Evolutionary conservation across 2,329 filamentous ascomycete genomes (phyloP), one percentile per base, ranked within the genome.

Genomic region (Monilinia laxa): DNA sequence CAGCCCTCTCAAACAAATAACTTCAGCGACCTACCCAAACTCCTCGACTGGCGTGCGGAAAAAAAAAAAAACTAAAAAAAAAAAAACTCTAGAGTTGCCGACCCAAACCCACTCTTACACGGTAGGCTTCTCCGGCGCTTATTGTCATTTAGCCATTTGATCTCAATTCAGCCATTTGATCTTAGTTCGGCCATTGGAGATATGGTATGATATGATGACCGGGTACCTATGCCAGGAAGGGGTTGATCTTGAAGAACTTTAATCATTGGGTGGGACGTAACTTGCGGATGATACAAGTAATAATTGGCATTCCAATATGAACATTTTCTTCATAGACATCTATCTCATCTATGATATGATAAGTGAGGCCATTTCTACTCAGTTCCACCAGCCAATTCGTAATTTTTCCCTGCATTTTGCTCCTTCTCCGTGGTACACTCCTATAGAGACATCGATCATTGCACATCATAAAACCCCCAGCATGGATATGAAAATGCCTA

Each of bases 241-340:
- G 18, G 5, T 18, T 40, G n/a, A 38, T 45, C n/a, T 51, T 16
- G 31, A n/a, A 62, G 45, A 14, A 51, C 4, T 18, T 28, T 16
- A 58, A 18, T 25, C 40, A 58, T 10, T 12, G 35, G 20, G 18
- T 18, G 14, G 20, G 4, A n/a, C 16, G 6, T 51, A 51, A 38
- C 14, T 20, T 11, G 14, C 23, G 5, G 12, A 16, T 38, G 20
- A 18, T 25, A 6, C 14, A 38, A 16, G 18, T 51, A 12, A 38
- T 62, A 10, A 25, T 52, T 28, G 23, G 20, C 35, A 25, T 18
- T 51, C 45, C 45, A 3, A 18, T 51, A 51, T 51, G n/a, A 52
- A 38, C 58, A 25, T 51, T 45, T 51, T 60, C 23, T 25, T 62
- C 20, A 62, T 51, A 52, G 45, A 51, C 12, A 51, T 62, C n/a